Evolutionary conservation across 768 basidiomycete species (phyloP).

Genomic region (Lactarius sp.): DNA sequence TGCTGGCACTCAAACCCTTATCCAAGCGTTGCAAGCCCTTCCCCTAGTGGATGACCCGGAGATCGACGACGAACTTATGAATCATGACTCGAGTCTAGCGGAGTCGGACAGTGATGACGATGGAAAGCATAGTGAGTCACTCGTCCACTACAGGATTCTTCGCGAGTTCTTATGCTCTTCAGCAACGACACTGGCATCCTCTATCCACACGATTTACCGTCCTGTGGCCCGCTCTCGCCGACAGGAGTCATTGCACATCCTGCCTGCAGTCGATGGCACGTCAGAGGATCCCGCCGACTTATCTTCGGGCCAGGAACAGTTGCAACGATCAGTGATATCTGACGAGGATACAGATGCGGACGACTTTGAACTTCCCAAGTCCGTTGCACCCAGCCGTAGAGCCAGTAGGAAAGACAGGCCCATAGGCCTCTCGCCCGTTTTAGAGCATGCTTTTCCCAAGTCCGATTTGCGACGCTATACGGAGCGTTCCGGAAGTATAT

Average conservation of each 20-base stretch:
- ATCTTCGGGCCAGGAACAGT: conserved; percentile 7
- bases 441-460: conserved; percentile 15
- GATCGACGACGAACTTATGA: conserved; percentile 56
- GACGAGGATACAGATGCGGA: conserved; percentile 27
- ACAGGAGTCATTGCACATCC: conserved; percentile 28
- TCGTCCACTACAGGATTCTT: not conserved
- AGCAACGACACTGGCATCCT: conserved; percentile 59
- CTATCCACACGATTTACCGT: conserved; percentile 83
- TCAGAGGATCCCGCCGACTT: conserved; percentile 10
- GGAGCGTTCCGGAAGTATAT: conserved; percentile 39
- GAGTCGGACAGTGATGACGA: conserved; percentile 69
- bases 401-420: conserved; percentile 12
- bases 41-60: conserved; percentile 71
- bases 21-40: conserved; percentile 81
- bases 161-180: conserved; percentile 28
- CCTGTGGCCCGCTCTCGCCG: conserved; percentile 67
- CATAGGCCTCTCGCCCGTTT: conserved; percentile 14
- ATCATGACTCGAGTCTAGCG: conserved; percentile 37
- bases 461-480: conserved; percentile 15
- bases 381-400: conserved; percentile 8
- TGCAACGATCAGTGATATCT: not conserved
- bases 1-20: conserved; percentile 81
- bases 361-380: conserved; percentile 25
- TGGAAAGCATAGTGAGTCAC: conserved; percentile 34
- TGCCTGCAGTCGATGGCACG: conserved; percentile 24